phyloP scores from a whole-genome alignment of 1,139 yeast genomes.

The Magnusiomyces fungicola region DNA sequence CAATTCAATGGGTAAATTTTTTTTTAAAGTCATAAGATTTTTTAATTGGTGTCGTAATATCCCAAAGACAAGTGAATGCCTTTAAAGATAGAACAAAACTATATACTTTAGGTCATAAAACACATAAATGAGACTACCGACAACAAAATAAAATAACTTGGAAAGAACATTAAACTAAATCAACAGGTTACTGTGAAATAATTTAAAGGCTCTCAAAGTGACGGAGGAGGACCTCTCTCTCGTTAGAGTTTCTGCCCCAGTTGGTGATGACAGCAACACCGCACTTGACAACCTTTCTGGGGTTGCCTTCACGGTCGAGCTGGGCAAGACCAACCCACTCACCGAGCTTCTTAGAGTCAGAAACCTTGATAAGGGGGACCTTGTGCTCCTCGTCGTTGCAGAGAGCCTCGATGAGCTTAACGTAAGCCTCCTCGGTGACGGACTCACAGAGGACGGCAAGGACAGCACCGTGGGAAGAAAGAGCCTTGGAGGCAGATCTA shows the following conservation, averaged over 20 bases:
- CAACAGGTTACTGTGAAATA: background rate
- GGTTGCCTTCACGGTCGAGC: slow-evolving; percentile 99
- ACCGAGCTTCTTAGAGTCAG: slow-evolving; percentile 99
- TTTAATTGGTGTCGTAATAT: too few relatives aligned
- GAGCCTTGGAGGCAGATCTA: slow-evolving; percentile 99
- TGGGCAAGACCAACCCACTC: slow-evolving; percentile 99
- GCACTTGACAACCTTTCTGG: slow-evolving; percentile 99
- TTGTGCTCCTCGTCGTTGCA: slow-evolving; percentile 96
- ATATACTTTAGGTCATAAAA: background rate
- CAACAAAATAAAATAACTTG: background rate
- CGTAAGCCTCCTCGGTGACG: slow-evolving; percentile 95
- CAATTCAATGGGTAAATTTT: too few relatives aligned
- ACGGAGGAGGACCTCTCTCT: slow-evolving; percentile 93
- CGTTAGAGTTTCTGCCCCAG: slow-evolving; percentile 99
- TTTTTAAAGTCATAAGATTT: too few relatives aligned
- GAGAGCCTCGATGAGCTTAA: slow-evolving; percentile 97
- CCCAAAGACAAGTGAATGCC: background rate
- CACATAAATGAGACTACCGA: background rate
- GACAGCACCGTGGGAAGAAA: slow-evolving; percentile 90
- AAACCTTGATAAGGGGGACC: slow-evolving; percentile 97
- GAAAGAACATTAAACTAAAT: background rate
- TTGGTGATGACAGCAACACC: slow-evolving; percentile 98
- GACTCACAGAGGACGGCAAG: slow-evolving; percentile 97
- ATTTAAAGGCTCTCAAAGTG: slow-evolving; percentile 84
- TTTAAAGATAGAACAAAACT: background rate